Conservation (phyloP, 2,329 filamentous ascomycete species). For the Arachnomyces sp. region DNA sequence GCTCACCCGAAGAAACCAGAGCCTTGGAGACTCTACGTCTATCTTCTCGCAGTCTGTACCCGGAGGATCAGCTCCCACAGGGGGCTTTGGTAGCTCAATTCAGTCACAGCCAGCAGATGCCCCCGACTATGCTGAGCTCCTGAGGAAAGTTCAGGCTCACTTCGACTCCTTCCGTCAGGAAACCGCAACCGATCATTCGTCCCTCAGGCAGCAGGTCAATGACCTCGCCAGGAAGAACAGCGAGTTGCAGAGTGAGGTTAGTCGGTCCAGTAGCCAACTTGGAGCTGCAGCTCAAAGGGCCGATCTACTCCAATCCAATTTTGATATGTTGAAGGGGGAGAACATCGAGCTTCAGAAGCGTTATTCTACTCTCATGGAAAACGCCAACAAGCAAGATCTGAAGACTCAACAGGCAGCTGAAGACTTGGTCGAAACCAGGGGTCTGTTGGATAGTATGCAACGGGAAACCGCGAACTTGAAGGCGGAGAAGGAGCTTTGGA, state of each 20-base stretch:
- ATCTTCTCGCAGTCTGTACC: conserved; percentile 65
- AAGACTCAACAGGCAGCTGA: conserved; percentile 86
- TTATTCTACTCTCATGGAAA: conserved; percentile 66
- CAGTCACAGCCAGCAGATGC: conserved; percentile 48
- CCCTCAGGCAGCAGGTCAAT: conserved; percentile 77
- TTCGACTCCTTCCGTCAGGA: conserved; percentile 88
- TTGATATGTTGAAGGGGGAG: conserved; percentile 71
- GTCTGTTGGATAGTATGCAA: conserved; percentile 73
- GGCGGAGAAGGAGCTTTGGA: conserved; percentile 90
- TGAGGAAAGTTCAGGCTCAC: conserved; percentile 81
- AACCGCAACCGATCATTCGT: conserved; percentile 68
- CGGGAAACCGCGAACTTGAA: conserved; percentile 89
- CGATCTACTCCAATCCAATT: conserved; percentile 84
- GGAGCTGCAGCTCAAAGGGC: conserved; percentile 74
- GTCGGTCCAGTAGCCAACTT: conserved; percentile 70
- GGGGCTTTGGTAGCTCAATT: conserved; percentile 35
- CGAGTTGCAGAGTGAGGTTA: conserved; percentile 70
- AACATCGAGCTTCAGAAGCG: conserved; percentile 82
- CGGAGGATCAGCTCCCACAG: conserved; percentile 41
- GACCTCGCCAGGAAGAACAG: conserved; percentile 74
- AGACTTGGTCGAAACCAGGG: conserved; percentile 79
- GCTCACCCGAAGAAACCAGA: conserved; percentile 66
- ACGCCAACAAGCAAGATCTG: conserved; percentile 80
- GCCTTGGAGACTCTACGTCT: conserved; percentile 50
- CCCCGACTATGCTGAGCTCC: conserved; percentile 65